A percentile compares a stretch with the other conserved stretches of the same genome.
Conservation (phyloP, 345 rosid species). For the Dipteronia dyeriana region DNA sequence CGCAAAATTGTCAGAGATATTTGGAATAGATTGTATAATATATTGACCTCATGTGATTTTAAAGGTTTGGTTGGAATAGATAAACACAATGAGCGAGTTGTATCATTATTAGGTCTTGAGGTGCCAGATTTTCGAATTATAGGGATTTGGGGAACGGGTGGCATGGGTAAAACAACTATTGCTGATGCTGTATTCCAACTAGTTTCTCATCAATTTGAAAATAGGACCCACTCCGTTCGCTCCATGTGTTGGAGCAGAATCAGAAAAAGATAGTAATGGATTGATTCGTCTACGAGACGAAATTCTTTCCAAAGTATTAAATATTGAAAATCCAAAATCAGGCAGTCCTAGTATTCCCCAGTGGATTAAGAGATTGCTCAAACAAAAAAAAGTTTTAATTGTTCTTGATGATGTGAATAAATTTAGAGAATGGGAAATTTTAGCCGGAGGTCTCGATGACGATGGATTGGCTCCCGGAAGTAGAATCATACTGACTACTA, state of each 20-base stretch:
- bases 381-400: slow-evolving; percentile 5
- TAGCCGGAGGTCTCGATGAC: not conserved
- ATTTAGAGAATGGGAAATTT: not conserved
- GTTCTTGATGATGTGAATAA: slow-evolving; percentile 18
- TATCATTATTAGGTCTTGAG: not conserved
- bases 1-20: not conserved
- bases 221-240: no score
- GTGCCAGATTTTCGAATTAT: no score
- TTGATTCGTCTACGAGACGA: slow-evolving; percentile 5
- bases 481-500: not conserved
- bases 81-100: not conserved
- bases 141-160: slow-evolving; percentile 4
- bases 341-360: not conserved
- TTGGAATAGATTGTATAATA: not conserved
- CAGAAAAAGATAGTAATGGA: not conserved
- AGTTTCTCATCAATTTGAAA: no score
- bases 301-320: slow-evolving; percentile 3
- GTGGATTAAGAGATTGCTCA: not conserved
- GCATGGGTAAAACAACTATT: slow-evolving; percentile 14
- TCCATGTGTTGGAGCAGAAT: not conserved
- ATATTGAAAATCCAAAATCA: not conserved
- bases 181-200: slow-evolving; percentile 7
- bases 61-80: not conserved
- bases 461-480: not conserved
- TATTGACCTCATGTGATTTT: not conserved